Base-by-base conservation (phyloP, 768 basidiomycete species). In the Leccinum olivaceopallidum region DNA sequence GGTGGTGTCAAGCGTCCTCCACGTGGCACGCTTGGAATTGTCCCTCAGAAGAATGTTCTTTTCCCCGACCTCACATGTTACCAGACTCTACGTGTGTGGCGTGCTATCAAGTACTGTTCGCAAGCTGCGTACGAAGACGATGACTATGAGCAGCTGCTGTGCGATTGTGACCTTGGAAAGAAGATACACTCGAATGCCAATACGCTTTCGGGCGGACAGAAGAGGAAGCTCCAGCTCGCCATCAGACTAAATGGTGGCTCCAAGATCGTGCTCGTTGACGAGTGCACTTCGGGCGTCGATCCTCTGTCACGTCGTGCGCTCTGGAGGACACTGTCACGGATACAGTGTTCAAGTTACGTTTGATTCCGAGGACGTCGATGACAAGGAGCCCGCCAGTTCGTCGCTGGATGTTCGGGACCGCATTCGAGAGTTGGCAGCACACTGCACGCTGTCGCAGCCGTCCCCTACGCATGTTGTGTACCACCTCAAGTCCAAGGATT, bases 1-100 rank as follows among this genome's bases (percentile, higher is more conserved):
- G 84, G 84, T 37, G 84, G 85, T 0, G 70, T 75, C 18, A 67
- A 79, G 44, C 77, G 76, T 30, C 86, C 87, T 7, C 77, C 86
- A 5, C 84, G 84, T 0, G 89, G 89, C 7, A 83, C 82, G 0
- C 70, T 93, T 18, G 90, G 91, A 2, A 86, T 93, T 59, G 89
- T 90, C 0, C 89, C 90, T 1, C 90, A 92, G 75, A 91, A 89
- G 76, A 92, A 93, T 65, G 90, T 93, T 5, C 78, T 93, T 3
- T 90, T 92, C 69, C 83, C 88, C 0, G 90, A 92, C 57, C 75
- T 93, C 20, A 81, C 86, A 2, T 92, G 89, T 69, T 76, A 85
- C 53, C 88, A 93, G 73, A 90, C 88, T 2, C 75, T 92, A 16
- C 77, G 80, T 1, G 81, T 92, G 32, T 92, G 90, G 90, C 78